Evolutionary conservation across 129 eudicot genomes (phyloP).

Genomic region (Chrysanthemum makinoi): DNA sequence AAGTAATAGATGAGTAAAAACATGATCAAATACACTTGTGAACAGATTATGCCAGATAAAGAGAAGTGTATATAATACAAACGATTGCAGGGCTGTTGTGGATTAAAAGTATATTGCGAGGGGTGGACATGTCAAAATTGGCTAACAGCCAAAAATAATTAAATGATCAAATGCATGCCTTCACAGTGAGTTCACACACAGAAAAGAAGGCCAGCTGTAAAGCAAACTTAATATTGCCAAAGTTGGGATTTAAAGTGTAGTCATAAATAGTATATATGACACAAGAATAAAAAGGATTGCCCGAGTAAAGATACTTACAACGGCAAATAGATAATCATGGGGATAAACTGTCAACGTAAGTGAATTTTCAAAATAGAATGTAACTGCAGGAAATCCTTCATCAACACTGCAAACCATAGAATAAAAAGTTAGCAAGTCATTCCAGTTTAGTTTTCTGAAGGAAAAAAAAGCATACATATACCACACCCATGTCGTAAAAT

Average conservation of each 20-base stretch:
- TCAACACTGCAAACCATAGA: constrained; percentile 65
- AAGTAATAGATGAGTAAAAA: no score
- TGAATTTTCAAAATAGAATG: constrained; percentile 63
- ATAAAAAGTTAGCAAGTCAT: constrained; percentile 15
- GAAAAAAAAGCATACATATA: neutral
- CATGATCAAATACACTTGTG: no score
- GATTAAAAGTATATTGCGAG: no score
- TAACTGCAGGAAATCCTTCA: constrained; percentile 77
- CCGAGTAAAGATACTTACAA: constrained; percentile 54
- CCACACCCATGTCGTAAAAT: neutral
- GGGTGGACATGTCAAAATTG: no score
- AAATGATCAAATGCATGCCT: no score
- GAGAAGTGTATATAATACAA: no score
- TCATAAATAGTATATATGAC: neutral
- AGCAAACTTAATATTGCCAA: neutral
- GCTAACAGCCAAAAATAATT: no score
- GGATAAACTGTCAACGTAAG: constrained; percentile 80
- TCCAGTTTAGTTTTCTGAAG: constrained; percentile 10
- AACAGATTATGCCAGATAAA: no score
- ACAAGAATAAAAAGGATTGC: constrained; percentile 11
- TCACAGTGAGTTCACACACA: no score
- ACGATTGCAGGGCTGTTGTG: no score
- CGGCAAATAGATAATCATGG: constrained; percentile 71
- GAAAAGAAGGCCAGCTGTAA: neutral
- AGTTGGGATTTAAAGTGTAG: neutral